Conservation (phyloP, 1,139 yeast genomes). For the Kodamaea alishanica region DNA sequence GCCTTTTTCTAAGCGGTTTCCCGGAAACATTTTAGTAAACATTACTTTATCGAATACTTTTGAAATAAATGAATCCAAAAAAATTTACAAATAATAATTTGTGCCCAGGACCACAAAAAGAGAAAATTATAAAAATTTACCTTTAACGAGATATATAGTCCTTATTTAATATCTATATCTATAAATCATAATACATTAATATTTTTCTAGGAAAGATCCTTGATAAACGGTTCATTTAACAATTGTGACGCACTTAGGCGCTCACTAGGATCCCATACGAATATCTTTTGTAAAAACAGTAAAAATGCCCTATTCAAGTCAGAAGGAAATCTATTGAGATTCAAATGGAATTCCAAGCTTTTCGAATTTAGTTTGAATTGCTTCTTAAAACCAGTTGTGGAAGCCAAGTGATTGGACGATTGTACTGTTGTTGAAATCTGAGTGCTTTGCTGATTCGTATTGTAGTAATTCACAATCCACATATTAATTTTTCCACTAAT, state of each 20-base stretch:
- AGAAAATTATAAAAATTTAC: no score
- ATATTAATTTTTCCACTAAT: slow-evolving; percentile 36
- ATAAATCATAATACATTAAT: neutral
- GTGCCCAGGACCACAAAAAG: no score
- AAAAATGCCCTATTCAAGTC: slow-evolving; percentile 18
- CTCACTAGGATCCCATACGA: slow-evolving; percentile 55
- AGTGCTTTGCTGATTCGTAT: slow-evolving; percentile 11
- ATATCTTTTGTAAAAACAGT: slow-evolving; percentile 35
- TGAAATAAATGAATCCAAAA: no score
- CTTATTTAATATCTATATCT: neutral
- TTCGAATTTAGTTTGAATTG: slow-evolving; percentile 28
- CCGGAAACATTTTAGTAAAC: no score
- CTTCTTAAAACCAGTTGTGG: slow-evolving; percentile 16
- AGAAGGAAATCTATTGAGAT: slow-evolving; percentile 28
- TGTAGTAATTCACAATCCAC: slow-evolving; percentile 24
- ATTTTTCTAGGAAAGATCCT: slow-evolving; percentile 2
- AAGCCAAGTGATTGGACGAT: no score
- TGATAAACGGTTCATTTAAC: slow-evolving; percentile 27
- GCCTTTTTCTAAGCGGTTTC: no score
- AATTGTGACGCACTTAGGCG: slow-evolving; percentile 45
- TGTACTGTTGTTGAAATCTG: slow-evolving; percentile 6
- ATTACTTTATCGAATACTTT: no score
- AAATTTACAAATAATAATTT: no score
- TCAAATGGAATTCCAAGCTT: slow-evolving; percentile 41
- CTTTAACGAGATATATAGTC: no score